A percentile compares a stretch with the other conserved stretches of the same genome.
Evolutionary conservation across 2,329 filamentous ascomycete genomes (phyloP).

Genomic region (Colletotrichum tanaceti): DNA sequence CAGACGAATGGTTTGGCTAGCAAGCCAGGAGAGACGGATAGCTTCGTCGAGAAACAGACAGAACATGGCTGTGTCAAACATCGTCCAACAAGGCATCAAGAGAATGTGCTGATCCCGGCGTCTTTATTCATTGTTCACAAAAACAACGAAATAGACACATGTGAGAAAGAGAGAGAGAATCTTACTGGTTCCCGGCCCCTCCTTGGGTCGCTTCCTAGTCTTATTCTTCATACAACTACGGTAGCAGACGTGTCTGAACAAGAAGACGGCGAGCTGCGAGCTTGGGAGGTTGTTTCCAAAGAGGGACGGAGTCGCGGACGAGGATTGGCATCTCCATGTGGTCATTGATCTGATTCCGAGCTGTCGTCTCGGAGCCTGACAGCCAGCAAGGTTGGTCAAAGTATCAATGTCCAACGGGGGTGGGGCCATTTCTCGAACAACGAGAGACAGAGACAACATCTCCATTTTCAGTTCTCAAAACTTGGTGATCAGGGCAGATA

Average conservation of each 20-base stretch:
- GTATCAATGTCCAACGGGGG: conserved; percentile 16
- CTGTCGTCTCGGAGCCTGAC: conserved; percentile 22
- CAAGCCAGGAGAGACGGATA: background rate
- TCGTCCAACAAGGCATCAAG: background rate
- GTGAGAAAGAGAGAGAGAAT: conserved; percentile 5
- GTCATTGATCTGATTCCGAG: conserved; percentile 5
- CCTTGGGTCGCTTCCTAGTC: conserved; percentile 6
- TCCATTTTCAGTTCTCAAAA: background rate
- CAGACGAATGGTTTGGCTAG: background rate
- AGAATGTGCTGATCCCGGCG: background rate
- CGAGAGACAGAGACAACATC: conserved; percentile 11
- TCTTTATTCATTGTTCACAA: background rate
- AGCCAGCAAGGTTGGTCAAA: conserved; percentile 8
- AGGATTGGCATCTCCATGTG: conserved; percentile 2
- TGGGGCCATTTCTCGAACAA: conserved; percentile 21
- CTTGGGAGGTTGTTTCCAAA: conserved; percentile 3
- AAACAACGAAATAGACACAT: conserved; percentile 4
- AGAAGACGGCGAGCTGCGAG: conserved; percentile 7
- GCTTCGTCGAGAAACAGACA: background rate
- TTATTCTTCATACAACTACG: conserved; percentile 17
- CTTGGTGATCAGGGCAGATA: background rate
- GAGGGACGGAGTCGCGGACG: background rate
- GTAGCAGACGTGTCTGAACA: conserved; percentile 32
- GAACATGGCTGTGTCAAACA: background rate
- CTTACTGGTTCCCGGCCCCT: background rate